Base-by-base conservation (phyloP, 805 yeast species). In the Jamesozyma spencerorum region DNA sequence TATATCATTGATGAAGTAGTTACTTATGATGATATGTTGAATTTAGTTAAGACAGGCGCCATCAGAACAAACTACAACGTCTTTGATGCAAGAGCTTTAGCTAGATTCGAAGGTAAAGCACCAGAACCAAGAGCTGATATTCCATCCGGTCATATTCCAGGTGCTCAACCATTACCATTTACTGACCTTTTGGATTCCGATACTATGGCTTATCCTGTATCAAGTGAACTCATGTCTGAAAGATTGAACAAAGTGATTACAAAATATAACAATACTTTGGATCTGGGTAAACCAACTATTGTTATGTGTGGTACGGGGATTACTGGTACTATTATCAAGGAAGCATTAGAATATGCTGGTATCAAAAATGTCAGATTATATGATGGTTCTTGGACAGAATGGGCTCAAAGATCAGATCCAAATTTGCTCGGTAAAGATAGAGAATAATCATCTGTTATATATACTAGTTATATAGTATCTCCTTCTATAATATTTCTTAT, bases 291-390 rank as follows among this genome's bases (percentile, higher is more conserved):
- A 53, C 88, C 85, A 11, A 77, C 84, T 15, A 77, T 92, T 37
- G 83, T 82, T 31, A 77, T 85, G 85, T 92, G 98, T 58, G 98
- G 97, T 22, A 81, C 97, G 0, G 98, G 97, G 35, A 97, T 92
- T 37, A 81, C 97, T 10, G 97, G 97, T 1, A 85, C 90, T 47
- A 78, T 92, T 31, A 71, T 90, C 35, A 81, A 84, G 60, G 66
- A 81, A 7, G 97, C 94, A 2, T 58, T 83, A 32, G 79, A 77
- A 42, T 54, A 64, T n/a, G 68, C 74, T 10, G 78, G 77, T 0
- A 64, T 68, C 24, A 59, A 65, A 31, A 56, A 68, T 15, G 65
- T 80, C 12, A 70, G 71, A 31, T 72, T 83, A 18, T 83, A 83
- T 51, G 98, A 92, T 53, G 98, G 94, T 10, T 77, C 85, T 33